Conservation (phyloP, 2,329 filamentous ascomycete genomes). For the Penicillium vulpinum region DNA sequence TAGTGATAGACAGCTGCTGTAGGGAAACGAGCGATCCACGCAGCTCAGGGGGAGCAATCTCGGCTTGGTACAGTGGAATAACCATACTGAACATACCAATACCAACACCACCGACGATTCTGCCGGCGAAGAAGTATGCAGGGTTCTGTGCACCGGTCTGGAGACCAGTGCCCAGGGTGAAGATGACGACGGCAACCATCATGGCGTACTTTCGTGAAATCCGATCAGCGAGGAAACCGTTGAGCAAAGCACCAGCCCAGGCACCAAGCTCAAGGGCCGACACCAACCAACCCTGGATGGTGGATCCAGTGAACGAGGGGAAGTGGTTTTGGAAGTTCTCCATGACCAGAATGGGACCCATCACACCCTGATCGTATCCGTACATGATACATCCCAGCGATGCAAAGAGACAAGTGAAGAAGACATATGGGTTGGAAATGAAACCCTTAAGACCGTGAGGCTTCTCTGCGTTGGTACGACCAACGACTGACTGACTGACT, state of each 20-base stretch:
- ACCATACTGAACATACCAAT: constrained; percentile 36
- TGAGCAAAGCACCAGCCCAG: constrained; percentile 34
- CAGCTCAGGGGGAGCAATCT: constrained; percentile 60
- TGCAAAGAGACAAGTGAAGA: constrained; percentile 39
- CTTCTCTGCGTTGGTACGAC: constrained; percentile 40
- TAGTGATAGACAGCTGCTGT: constrained; percentile 63
- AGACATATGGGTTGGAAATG: constrained; percentile 45
- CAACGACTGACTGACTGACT: constrained; percentile 42
- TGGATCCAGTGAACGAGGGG: constrained; percentile 32
- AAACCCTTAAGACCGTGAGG: constrained; percentile 42
- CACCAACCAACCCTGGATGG: constrained; percentile 36
- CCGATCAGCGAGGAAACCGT: constrained; percentile 31
- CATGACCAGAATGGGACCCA: constrained; percentile 39
- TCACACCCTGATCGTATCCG: constrained; percentile 41
- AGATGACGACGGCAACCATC: constrained; percentile 36
- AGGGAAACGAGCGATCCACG: constrained; percentile 65
- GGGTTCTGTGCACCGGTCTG: constrained; percentile 31
- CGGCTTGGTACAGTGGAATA: constrained; percentile 33
- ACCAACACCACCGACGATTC: constrained; percentile 30
- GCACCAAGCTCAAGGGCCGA: constrained; percentile 39
- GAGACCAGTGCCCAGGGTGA: constrained; percentile 33
- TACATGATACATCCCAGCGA: constrained; percentile 38
- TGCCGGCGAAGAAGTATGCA: constrained; percentile 31
- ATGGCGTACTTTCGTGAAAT: constrained; percentile 37
- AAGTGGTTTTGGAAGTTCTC: constrained; percentile 40